These are phyloP conservation scores for Crithidia bombi DNA, from an alignment of 208 protist species.

Conservation along the genomic window DNA sequence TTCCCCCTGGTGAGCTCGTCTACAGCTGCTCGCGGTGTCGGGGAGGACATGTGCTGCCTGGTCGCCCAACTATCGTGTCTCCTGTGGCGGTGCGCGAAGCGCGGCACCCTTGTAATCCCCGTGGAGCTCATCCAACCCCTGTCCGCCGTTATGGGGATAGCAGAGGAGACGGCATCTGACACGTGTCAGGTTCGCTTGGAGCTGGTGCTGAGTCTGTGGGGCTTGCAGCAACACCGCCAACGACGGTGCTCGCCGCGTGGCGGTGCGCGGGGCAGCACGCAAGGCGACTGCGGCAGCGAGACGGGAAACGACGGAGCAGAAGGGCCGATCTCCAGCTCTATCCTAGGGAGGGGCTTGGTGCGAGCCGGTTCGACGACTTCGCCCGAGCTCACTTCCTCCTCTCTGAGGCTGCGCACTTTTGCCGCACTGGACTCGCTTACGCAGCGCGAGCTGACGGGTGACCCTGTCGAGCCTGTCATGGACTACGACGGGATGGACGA, in stretches of 20 bases:
- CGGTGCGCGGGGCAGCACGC: background rate
- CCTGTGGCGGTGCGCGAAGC: constrained; percentile 53
- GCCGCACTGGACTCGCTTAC: constrained; percentile 16
- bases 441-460: constrained; percentile 9
- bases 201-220: constrained; percentile 40
- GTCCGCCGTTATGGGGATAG: constrained; percentile 26
- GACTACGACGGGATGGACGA: constrained; percentile 34
- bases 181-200: constrained; percentile 28
- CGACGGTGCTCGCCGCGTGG: constrained; percentile 24
- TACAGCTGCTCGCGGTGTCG: constrained; percentile 2
- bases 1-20: constrained; percentile 18
- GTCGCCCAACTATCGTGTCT: constrained; percentile 60
- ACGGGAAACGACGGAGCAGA: background rate
- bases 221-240: constrained; percentile 32
- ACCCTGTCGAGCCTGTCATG: constrained; percentile 5
- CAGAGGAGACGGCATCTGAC: constrained; percentile 33
- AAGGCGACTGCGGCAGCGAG: background rate
- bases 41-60: constrained; percentile 33
- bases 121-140: constrained; percentile 28
- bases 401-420: constrained; percentile 24
- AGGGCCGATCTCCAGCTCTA: constrained; percentile 8
- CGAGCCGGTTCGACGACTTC: constrained; percentile 6
- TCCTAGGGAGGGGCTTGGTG: constrained; percentile 4
- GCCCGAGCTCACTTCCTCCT: constrained; percentile 12
- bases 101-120: constrained; percentile 27